Base-by-base conservation (phyloP, 2,329 filamentous ascomycete species). In the Byssothecium circinans region DNA sequence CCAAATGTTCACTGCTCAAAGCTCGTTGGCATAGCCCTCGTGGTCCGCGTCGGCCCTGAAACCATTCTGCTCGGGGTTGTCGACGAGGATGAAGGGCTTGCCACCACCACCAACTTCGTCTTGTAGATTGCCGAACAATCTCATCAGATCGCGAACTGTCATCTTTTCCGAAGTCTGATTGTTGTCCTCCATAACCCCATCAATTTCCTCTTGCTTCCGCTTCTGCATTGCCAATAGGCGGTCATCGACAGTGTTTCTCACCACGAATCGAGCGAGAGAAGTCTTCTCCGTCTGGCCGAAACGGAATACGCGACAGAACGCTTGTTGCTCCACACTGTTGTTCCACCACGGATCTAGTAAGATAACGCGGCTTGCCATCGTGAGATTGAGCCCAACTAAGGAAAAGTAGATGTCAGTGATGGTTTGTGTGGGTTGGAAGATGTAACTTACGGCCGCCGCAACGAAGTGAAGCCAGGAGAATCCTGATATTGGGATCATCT, bases 271-370 rank as follows among this genome's bases (percentile, higher is more conserved):
- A 0, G 81, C 76, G 47, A 87, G 78, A 10, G 81, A 72, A 0
- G 85, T 84, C 27, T 81, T 71, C 34, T 84, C 80, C 0, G 61
- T 52, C 53, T 92, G 88, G 0, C 86, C 86, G 2, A 85, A 82
- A 4, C 87, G 78, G 56, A 80, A 81, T 0, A 89, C 80, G 0
- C 87, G 79, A 1, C 76, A 79, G 59, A 81, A 82, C 0, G 81
- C 84, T 57, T 89, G 87, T n/a, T 82, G 71, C 55, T 89, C 84
- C 0, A 75, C 65, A 0, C 77, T 73, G 1, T 67, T 67, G 47
- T 89, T 88, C 82, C 82, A 89, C 76, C 75, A 78, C 0, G 74
- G 73, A 47, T 78, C 77, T 15, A 81, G 61, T 12, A 73, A 67
- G 33, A 81, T 76, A 40, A 78, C 75, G 4, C 69, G 65, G 4